Evolutionary conservation across 768 basidiomycete genomes (phyloP), one percentile per base, ranked within the genome.

Genomic region (Tephrocybe sp.): DNA sequence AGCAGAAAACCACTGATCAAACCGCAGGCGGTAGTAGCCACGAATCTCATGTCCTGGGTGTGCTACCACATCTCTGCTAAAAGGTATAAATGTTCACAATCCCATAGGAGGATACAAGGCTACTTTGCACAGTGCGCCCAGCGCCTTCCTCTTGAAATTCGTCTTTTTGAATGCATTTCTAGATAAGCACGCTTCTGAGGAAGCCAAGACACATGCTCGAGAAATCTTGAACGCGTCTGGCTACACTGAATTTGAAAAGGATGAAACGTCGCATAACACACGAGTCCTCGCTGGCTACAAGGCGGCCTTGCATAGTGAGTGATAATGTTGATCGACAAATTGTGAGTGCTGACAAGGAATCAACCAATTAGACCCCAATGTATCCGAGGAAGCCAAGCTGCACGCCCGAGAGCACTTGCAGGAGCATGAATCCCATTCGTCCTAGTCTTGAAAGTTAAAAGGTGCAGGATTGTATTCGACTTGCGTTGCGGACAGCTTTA

Each of bases 231-330:
- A 69, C 39, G 77, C 74, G 4, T 70, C 72, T 3, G 79, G 73
- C 0, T 69, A 75, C 40, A 51, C 57, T 1, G 45, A 60, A 38
- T 69, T 69, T 32, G 62, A 62, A 34, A 52, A 62, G 0, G 51
- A 51, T 19, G 67, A 59, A 0, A 69, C 74, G 55, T 70, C 75
- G 54, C 78, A 81, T 46, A 53, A 66, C 43, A 71, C 59, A 1
- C 78, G 74, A 32, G 78, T 83, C 36, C 59, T 78, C 4, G 81
- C 71, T 0, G 81, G 81, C 9, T 81, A 81, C 62, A 83, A 83
- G 54, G 79, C 82, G 23, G 73, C 81, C 1, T 58, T 83, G 2
- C 56, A 64, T 44, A 83, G 80, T 81, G 33, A 42, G 59, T 13
- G 17, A n/a, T 11, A 7, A 23, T 4, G n/a, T 10, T 17, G 1